These are phyloP conservation scores for Xylaria castorea DNA, from an alignment of 495 filamentous ascomycete genomes.

Conservation along the genomic window DNA sequence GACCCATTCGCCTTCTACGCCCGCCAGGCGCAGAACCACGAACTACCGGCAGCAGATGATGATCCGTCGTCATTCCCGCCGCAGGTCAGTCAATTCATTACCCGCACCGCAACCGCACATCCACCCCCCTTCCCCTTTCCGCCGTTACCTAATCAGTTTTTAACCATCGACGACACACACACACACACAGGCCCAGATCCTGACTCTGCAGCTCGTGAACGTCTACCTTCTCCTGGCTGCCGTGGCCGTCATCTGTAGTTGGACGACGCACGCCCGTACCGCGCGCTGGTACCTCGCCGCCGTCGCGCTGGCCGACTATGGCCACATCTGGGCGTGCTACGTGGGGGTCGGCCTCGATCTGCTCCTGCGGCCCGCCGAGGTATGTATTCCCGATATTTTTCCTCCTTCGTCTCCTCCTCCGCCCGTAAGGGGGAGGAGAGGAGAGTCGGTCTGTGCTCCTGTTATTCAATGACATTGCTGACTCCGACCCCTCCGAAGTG, in stretches of 20 bases:
- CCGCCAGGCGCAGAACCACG: slow-evolving; percentile 54
- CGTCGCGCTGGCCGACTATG: slow-evolving; percentile 65
- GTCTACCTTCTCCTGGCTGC: slow-evolving; percentile 62
- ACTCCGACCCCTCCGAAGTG: slow-evolving; percentile 42
- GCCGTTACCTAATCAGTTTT: neutral
- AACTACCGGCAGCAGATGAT: slow-evolving; percentile 21
- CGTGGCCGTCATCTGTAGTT: slow-evolving; percentile 58
- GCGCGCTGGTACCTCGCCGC: slow-evolving; percentile 61
- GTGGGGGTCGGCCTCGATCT: slow-evolving; percentile 56
- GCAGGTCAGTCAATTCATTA: slow-evolving; percentile 12
- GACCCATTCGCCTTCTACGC: slow-evolving; percentile 57
- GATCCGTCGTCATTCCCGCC: slow-evolving; percentile 18
- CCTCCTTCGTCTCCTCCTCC: too few species aligned
- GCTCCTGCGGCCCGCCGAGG: slow-evolving; percentile 49
- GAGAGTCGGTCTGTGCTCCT: neutral
- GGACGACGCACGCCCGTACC: slow-evolving; percentile 58
- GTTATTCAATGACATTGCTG: neutral
- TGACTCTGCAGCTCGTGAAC: slow-evolving; percentile 67
- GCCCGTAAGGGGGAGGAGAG: neutral
- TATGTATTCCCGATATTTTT: neutral
- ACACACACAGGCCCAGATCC: slow-evolving; percentile 51
- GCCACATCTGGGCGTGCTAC: slow-evolving; percentile 66
- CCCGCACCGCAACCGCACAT: neutral
- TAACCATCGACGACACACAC: neutral
- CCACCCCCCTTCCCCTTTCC: neutral